phyloP scores from a whole-genome alignment of 176 grass and related monocot species.

The Hordeum marinum region DNA sequence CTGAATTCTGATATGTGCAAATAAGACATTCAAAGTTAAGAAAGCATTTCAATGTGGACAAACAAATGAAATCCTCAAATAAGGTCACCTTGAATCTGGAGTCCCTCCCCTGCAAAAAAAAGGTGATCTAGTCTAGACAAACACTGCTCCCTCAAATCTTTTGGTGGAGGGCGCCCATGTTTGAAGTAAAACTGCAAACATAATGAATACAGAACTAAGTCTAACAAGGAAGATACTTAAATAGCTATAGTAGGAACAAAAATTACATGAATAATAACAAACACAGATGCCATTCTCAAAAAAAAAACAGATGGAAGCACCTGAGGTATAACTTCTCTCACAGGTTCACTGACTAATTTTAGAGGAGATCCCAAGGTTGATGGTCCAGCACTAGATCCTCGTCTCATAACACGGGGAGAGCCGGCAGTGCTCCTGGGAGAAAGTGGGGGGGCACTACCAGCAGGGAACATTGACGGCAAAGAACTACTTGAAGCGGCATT shows the following conservation, averaged over 20 bases:
- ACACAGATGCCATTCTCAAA: background rate
- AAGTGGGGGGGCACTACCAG: slow-evolving; percentile 93
- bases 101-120: slow-evolving; percentile 88
- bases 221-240: background rate
- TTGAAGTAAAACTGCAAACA: slow-evolving; percentile 91
- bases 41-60: background rate
- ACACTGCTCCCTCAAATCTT: slow-evolving; percentile 87
- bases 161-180: slow-evolving; percentile 76
- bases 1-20: slow-evolving; percentile 75
- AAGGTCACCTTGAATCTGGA: slow-evolving; percentile 75
- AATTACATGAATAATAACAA: background rate
- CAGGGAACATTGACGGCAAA: slow-evolving; percentile 89
- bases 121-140: slow-evolving; percentile 86
- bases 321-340: slow-evolving; percentile 96
- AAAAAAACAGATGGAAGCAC: slow-evolving; percentile 26
- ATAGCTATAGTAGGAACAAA: slow-evolving; percentile 18
- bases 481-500: slow-evolving; percentile 57
- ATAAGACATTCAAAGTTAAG: slow-evolving; percentile 30
- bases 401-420: slow-evolving; percentile 78
- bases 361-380: slow-evolving; percentile 92
- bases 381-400: slow-evolving; percentile 57
- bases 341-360: slow-evolving; percentile 93
- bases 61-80: slow-evolving; percentile 3
- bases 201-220: slow-evolving; percentile 19
- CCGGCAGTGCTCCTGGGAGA: slow-evolving; percentile 90